These are phyloP conservation scores for Teunomyces cretensis DNA, from an alignment of 805 yeast species.

Conservation along the genomic window DNA sequence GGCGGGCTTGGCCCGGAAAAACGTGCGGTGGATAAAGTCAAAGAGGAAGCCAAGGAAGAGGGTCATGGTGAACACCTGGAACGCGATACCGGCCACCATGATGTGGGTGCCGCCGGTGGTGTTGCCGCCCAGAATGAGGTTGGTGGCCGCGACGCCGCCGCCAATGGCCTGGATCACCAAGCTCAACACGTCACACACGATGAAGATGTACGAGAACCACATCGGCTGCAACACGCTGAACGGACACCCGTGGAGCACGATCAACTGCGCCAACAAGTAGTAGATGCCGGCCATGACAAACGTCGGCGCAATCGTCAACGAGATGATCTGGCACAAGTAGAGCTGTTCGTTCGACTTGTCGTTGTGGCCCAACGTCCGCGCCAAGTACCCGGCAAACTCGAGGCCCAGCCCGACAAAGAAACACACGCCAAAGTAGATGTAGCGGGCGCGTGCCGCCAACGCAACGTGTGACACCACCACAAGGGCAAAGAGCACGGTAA, in stretches of 20 bases:
- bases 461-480: constrained; percentile 16
- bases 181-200: constrained; percentile 63
- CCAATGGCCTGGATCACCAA: constrained; percentile 71
- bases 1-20: constrained; percentile 23
- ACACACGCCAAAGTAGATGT: constrained; percentile 66
- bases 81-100: constrained; percentile 76
- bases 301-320: constrained; percentile 78
- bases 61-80: constrained; percentile 72
- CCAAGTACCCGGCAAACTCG: constrained; percentile 70
- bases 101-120: constrained; percentile 55
- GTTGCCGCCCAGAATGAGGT: constrained; percentile 17
- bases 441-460: constrained; percentile 44
- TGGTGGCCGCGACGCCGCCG: constrained; percentile 64
- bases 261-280: constrained; percentile 63
- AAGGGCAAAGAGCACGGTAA: constrained; percentile 52
- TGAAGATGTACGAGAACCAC: constrained; percentile 62
- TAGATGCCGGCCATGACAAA: constrained; percentile 85
- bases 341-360: constrained; percentile 26
- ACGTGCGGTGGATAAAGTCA: constrained; percentile 45
- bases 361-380: constrained; percentile 49
- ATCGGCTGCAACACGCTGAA: constrained; percentile 56
- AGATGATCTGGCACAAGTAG: constrained; percentile 63
- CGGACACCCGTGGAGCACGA: constrained; percentile 49
- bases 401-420: constrained; percentile 55
- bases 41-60: constrained; percentile 53